phyloP scores from a whole-genome alignment of 257 asterid species.

The Echites panduratus region DNA sequence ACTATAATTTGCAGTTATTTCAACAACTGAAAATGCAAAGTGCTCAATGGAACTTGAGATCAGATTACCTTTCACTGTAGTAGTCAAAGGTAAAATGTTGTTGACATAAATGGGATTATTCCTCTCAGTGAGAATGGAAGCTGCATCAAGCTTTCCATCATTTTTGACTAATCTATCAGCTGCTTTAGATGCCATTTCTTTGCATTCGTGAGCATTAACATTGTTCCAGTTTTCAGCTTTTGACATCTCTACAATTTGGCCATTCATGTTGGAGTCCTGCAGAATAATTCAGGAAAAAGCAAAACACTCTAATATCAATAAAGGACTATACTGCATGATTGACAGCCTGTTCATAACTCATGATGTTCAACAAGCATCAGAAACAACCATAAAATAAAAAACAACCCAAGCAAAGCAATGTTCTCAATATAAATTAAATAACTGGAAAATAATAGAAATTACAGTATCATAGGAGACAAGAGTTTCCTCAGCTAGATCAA shows the following conservation, averaged over 20 bases:
- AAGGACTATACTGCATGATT: neutral
- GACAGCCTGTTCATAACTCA: neutral
- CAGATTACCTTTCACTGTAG: constrained; percentile 55
- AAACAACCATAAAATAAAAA: neutral
- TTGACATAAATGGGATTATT: constrained; percentile 35
- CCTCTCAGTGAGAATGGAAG: constrained; percentile 28
- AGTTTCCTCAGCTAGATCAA: constrained; percentile 35
- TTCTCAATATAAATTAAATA: neutral
- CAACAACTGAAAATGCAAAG: constrained; percentile 15
- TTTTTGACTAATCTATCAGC: constrained; percentile 29
- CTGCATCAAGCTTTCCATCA: constrained; percentile 36
- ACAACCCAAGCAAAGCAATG: neutral
- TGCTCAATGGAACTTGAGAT: constrained; percentile 18
- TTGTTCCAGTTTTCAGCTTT: constrained; percentile 41
- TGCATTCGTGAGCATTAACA: constrained; percentile 43
- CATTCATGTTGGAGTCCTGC: constrained; percentile 36
- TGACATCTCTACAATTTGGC: constrained; percentile 8
- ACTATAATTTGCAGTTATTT: neutral
- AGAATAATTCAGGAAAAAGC: constrained; percentile 22
- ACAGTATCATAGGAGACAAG: constrained; percentile 43
- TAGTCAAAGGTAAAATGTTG: constrained; percentile 36
- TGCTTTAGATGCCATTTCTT: constrained; percentile 31
- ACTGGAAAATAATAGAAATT: constrained; percentile 12
- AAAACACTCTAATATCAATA: neutral
- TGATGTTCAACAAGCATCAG: neutral